A percentile compares a stretch with the other conserved stretches of the same genome.
Conservation (phyloP, 2,329 filamentous ascomycete genomes). For the Cladosporium colombiae region DNA sequence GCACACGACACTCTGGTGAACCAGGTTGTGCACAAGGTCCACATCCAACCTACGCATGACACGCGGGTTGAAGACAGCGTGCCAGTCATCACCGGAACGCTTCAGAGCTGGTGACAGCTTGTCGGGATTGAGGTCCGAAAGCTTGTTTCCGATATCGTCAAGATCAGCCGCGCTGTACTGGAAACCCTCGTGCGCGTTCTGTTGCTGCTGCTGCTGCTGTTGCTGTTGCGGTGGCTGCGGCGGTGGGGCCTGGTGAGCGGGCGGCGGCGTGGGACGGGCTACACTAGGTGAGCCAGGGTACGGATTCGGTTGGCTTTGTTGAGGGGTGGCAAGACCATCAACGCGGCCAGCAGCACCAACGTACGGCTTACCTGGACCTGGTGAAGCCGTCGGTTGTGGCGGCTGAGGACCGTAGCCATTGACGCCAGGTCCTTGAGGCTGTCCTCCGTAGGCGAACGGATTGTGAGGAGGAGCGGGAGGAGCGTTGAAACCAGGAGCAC, state of each 20-base stretch:
- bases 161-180: conserved; percentile 38
- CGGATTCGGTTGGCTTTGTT: conserved; percentile 84
- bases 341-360: conserved; percentile 44
- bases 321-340: conserved; percentile 76
- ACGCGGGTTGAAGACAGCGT: conserved; percentile 92
- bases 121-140: conserved; percentile 86
- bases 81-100: conserved; percentile 90
- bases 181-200: conserved; percentile 27
- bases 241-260: conserved; percentile 50
- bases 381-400: conserved; percentile 81
- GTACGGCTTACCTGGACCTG: conserved; percentile 75
- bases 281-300: conserved; percentile 90
- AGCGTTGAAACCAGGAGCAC: conserved; percentile 63
- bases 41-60: conserved; percentile 89
- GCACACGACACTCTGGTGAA: conserved; percentile 95
- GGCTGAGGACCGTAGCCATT: conserved; percentile 80
- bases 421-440: conserved; percentile 62
- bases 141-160: conserved; percentile 63
- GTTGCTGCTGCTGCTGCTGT: conserved; percentile 31
- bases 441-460: conserved; percentile 61
- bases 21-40: conserved; percentile 87
- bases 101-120: conserved; percentile 83
- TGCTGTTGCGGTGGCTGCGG: not conserved
- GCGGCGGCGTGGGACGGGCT: conserved; percentile 74
- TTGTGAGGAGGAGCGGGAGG: conserved; percentile 63